Conservation (phyloP, 345 rosid species). For the Adansonia digitata region DNA sequence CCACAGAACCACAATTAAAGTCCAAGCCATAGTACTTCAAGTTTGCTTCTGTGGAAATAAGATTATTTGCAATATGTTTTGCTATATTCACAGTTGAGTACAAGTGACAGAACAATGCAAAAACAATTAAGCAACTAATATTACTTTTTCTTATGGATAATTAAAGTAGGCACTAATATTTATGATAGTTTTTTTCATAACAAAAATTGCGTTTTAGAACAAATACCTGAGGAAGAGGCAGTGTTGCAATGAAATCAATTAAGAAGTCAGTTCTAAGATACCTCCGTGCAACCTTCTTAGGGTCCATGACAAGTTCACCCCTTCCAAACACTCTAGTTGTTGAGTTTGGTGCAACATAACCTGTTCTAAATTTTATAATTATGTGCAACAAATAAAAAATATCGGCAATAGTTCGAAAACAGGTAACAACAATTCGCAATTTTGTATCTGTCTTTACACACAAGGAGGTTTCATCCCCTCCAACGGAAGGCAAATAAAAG, state of each 20-base stretch:
- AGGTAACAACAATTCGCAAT: slow-evolving; percentile 58
- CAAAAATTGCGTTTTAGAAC: not conserved
- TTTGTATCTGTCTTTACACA: slow-evolving; percentile 65
- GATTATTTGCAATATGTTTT: slow-evolving; percentile 1
- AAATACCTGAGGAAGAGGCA: slow-evolving; percentile 91
- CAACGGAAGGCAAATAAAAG: slow-evolving; percentile 67
- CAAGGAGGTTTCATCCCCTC: slow-evolving; percentile 26
- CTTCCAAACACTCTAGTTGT: slow-evolving; percentile 77
- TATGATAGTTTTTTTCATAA: not conserved
- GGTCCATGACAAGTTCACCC: slow-evolving; percentile 95
- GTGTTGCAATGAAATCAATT: slow-evolving; percentile 75
- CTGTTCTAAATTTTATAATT: slow-evolving; percentile 84
- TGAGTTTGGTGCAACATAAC: slow-evolving; percentile 70
- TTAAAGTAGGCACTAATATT: not conserved
- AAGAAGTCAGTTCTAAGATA: slow-evolving; percentile 78
- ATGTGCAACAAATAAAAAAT: slow-evolving; percentile 78
- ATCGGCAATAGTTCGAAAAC: slow-evolving; percentile 74
- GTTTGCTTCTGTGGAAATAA: not conserved
- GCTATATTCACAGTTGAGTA: not conserved
- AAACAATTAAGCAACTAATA: not conserved
- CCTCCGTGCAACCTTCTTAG: slow-evolving; percentile 63
- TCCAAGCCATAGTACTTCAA: not conserved
- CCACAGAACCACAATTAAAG: not conserved
- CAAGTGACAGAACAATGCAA: not conserved
- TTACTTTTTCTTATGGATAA: not conserved